Conservation (phyloP, 371 early-diverging fungal genomes). For the Mucor mucedo region DNA sequence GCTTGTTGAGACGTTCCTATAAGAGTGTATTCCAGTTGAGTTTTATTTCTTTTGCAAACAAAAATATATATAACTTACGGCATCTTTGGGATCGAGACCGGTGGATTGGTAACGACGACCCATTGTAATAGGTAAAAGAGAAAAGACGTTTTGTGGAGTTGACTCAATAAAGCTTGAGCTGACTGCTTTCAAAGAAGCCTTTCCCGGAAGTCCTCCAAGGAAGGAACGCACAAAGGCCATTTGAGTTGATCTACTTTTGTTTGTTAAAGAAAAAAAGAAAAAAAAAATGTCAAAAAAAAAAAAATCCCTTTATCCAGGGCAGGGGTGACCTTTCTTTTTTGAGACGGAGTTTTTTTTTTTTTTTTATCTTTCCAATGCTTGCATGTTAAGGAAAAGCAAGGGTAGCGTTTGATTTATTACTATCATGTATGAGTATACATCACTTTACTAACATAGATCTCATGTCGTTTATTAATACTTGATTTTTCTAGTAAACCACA, state of each 20-base stretch:
- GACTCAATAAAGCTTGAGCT: conserved; percentile 30
- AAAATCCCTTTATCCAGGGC: background rate
- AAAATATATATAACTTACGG: conserved; percentile 29
- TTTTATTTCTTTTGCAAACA: background rate
- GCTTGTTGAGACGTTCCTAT: conserved; percentile 60
- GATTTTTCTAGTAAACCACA: background rate
- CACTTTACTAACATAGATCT: background rate
- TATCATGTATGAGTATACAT: background rate
- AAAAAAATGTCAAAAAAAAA: background rate
- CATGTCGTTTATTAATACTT: background rate
- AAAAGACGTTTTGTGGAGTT: conserved; percentile 36
- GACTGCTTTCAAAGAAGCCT: conserved; percentile 37
- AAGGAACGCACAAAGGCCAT: conserved; percentile 57
- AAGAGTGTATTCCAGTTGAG: background rate
- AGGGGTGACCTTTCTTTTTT: background rate
- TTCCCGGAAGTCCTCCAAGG: conserved; percentile 50
- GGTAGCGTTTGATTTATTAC: background rate
- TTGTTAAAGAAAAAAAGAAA: background rate
- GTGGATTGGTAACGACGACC: conserved; percentile 50
- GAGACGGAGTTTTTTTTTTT: background rate
- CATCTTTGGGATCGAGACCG: conserved; percentile 40
- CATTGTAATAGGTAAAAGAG: conserved; percentile 38
- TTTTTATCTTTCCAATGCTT: background rate
- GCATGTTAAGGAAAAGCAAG: too few species aligned
- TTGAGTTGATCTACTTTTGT: background rate